Base-by-base conservation (phyloP, 805 yeast genomes). In the Wickerhamiella kazuoi region DNA sequence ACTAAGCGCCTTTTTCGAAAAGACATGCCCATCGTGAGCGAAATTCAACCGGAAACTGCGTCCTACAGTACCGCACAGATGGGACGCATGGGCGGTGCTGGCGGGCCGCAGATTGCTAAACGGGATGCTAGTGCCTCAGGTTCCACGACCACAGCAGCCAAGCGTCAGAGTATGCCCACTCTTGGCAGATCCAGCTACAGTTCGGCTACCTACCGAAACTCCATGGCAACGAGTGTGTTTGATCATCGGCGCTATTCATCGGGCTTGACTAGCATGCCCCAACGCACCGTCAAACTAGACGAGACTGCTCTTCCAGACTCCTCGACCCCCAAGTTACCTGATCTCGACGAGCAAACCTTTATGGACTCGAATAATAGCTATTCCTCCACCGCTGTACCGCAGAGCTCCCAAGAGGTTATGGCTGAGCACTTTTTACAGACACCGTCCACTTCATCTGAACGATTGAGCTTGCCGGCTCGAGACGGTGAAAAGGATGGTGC, bases 1-100 rank as follows among this genome's bases (percentile, higher is more conserved):
- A 29, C 38, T 3, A 39, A 39, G 35, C 30, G 35, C 13, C n/a
- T 39, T 7, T 39, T 39, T 20, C 20, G 39, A 2, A 39, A 39
- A 18, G 34, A 39, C 11, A 11, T 23, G 26, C 26, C 26, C 11
- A 6, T 11, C 11, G 26, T 23, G 11, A 6, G 9, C 9, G 26
- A 23, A 11, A n/a, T n/a, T n/a, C n/a, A n/a, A n/a, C 11, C 26
- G 6, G 26, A 23, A 23, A 6, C 6, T 6, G 26, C 26, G 26
- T 7, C 26, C 9, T 23, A 23, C 11, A 11, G 26, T 11, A 23
- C 26, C 11, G 26, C 26, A 11, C 26, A 23, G 11, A 7, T 11
- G 6, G 6, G 11, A 7, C 26, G 26, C 11, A 11, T 7, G 11
- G 26, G 26, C 11, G 26, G 26, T 11, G 11, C 26, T 23, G 9